Evolutionary conservation across 352 stramenopile genomes (phyloP).

Genomic region (Phytophthora pluvialis): DNA sequence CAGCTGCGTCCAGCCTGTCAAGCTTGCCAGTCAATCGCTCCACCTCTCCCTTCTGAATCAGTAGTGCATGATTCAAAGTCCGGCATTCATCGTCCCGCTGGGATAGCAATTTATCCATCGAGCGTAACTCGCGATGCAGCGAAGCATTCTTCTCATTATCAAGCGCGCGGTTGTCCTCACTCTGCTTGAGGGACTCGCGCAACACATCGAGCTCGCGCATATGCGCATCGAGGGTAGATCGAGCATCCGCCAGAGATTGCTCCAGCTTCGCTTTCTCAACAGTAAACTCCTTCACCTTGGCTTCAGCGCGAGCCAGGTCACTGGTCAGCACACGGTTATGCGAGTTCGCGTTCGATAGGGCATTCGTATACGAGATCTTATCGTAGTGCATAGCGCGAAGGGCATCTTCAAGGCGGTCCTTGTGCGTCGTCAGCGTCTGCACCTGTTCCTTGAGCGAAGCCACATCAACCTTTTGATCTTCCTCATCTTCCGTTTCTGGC

Average conservation of each 20-base stretch:
- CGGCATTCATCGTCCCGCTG: conserved; percentile 79
- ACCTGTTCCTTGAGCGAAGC: conserved; percentile 62
- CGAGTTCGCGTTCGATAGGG: conserved; percentile 76
- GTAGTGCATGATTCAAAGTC: conserved; percentile 57
- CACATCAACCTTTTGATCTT: conserved; percentile 5
- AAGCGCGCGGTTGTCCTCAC: conserved; percentile 54
- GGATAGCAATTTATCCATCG: conserved; percentile 74
- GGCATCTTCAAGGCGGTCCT: conserved; percentile 74
- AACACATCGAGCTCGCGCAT: conserved; percentile 66
- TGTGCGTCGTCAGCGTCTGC: conserved; percentile 54
- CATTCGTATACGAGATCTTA: conserved; percentile 86
- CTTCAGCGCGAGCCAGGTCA: conserved; percentile 62
- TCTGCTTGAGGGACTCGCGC: conserved; percentile 60
- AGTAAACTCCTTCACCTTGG: conserved; percentile 55
- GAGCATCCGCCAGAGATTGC: conserved; percentile 47
- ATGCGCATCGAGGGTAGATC: conserved; percentile 46
- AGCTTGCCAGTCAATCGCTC: conserved; percentile 55
- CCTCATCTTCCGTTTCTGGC: conserved; percentile 5
- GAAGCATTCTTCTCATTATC: conserved; percentile 78
- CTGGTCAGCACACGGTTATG: conserved; percentile 73
- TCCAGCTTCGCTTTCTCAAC: conserved; percentile 50
- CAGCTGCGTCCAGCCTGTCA: conserved; percentile 33
- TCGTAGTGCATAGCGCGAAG: conserved; percentile 82
- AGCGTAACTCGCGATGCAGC: conserved; percentile 67
- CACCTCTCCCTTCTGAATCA: conserved; percentile 62